These are phyloP conservation scores for Zanthoxylum bungeanum DNA, from an alignment of 345 rosid genomes.

Conservation along the genomic window DNA sequence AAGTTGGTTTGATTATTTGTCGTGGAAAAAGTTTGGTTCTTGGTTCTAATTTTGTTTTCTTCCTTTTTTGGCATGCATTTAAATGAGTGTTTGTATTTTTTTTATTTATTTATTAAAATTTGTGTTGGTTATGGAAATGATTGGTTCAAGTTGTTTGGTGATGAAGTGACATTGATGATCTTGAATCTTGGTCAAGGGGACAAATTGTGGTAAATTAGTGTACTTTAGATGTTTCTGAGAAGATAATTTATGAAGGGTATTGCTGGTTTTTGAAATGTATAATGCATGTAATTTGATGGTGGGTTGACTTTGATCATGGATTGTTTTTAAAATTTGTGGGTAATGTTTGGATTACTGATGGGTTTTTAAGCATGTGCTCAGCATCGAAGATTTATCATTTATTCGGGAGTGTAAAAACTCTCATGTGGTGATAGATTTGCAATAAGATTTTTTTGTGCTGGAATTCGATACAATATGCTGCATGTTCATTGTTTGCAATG, in stretches of 20 bases:
- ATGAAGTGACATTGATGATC: constrained; percentile 10
- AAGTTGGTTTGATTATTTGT: background rate
- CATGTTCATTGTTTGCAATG: background rate
- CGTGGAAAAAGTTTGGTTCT: background rate
- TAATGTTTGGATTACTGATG: background rate
- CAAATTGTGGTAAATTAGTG: background rate
- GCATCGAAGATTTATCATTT: background rate
- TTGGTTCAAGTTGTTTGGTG: constrained; percentile 8
- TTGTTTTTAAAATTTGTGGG: background rate
- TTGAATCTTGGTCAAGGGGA: background rate
- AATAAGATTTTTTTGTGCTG: background rate
- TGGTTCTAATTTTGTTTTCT: background rate
- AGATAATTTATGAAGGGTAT: background rate
- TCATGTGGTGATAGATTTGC: background rate
- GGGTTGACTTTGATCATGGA: background rate
- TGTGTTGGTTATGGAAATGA: background rate
- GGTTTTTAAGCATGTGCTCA: background rate
- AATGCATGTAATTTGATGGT: background rate
- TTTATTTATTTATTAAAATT: too few species aligned
- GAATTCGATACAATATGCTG: background rate
- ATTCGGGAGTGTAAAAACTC: background rate
- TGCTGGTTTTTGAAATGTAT: background rate
- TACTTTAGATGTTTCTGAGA: background rate
- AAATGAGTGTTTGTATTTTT: background rate
- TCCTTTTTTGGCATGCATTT: background rate